Percentiles rank a stretch among this genome's conserved stretches.
phyloP scores from a whole-genome alignment of 2,329 filamentous ascomycete genomes.

The Claviceps cyperi region DNA sequence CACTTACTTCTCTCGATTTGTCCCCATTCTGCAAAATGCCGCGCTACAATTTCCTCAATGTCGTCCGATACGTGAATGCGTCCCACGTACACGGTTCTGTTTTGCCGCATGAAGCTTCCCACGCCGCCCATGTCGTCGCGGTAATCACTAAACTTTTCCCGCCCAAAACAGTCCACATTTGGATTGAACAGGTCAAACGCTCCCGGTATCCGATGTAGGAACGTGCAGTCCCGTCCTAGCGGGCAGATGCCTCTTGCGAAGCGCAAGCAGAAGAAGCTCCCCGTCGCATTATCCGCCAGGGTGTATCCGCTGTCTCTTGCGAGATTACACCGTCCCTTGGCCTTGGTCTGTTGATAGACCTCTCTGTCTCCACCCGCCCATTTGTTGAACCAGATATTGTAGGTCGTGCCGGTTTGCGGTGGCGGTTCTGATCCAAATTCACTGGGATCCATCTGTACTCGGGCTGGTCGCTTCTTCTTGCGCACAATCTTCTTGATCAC shows the following conservation, averaged over 20 bases:
- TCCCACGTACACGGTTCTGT: constrained; percentile 85
- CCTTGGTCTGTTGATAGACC: constrained; percentile 77
- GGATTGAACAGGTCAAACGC: constrained; percentile 84
- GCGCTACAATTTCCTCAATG: constrained; percentile 87
- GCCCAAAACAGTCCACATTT: constrained; percentile 80
- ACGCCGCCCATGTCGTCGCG: constrained; percentile 97
- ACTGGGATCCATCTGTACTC: constrained; percentile 78
- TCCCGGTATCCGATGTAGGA: constrained; percentile 76
- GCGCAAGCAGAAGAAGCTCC: constrained; percentile 84
- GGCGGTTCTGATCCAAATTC: constrained; percentile 73
- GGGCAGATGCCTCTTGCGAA: constrained; percentile 74
- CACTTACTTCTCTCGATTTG: constrained; percentile 60
- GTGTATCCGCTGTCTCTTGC: constrained; percentile 68
- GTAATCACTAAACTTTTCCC: constrained; percentile 88
- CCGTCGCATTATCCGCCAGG: constrained; percentile 58
- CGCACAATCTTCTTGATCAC: constrained; percentile 74
- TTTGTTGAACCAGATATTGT: constrained; percentile 91
- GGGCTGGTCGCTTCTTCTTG: constrained; percentile 78
- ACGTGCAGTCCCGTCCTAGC: constrained; percentile 85
- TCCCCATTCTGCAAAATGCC: constrained; percentile 96
- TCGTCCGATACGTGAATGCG: constrained; percentile 92
- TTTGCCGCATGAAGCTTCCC: constrained; percentile 84
- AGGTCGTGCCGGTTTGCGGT: constrained; percentile 85
- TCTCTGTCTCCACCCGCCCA: constrained; percentile 93
- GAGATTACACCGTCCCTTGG: constrained; percentile 76